Evolutionary conservation across 1,284 basidiomycete species (phyloP).

Genomic region (Earliella scabrosa): DNA sequence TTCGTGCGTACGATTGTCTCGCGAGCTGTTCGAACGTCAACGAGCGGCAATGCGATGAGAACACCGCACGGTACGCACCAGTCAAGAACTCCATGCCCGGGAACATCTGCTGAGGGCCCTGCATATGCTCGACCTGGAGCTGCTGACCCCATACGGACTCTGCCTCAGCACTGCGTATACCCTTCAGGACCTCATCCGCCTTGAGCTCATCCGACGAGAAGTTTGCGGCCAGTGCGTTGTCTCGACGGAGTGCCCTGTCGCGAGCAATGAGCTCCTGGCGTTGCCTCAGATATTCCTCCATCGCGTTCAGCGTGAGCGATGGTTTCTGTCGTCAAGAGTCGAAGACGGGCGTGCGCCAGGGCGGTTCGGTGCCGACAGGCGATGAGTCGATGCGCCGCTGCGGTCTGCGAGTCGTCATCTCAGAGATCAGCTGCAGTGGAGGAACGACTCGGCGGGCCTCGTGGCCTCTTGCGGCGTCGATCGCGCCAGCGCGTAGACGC

Average conservation of each 20-base stretch:
- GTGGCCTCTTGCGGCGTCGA: no score
- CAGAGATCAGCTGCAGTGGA: no score
- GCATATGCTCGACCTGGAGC: slow-evolving; percentile 2
- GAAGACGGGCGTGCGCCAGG: no score
- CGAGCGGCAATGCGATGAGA: background rate
- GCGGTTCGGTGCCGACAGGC: no score
- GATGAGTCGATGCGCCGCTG: no score
- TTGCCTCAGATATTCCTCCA: slow-evolving; percentile 44
- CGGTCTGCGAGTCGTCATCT: no score
- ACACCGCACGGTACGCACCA: slow-evolving; percentile 39
- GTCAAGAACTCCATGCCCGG: slow-evolving; percentile 81
- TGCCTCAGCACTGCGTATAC: slow-evolving; percentile 57
- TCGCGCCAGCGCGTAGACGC: background rate
- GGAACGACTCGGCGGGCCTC: no score
- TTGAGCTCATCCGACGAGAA: slow-evolving; percentile 46
- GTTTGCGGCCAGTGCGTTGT: slow-evolving; percentile 31
- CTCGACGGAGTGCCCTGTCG: slow-evolving; percentile 53
- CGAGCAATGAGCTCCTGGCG: slow-evolving; percentile 52
- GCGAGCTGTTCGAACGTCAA: slow-evolving; percentile 41
- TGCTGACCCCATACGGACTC: slow-evolving; percentile 59
- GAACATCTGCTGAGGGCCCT: slow-evolving; percentile 50
- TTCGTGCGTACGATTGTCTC: slow-evolving; percentile 60
- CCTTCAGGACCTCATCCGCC: slow-evolving; percentile 59
- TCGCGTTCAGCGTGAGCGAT: no score
- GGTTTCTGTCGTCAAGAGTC: no score